Evolutionary conservation across 139 green algal genomes (phyloP).

Genomic region (Limnomonas spitsbergensis): DNA sequence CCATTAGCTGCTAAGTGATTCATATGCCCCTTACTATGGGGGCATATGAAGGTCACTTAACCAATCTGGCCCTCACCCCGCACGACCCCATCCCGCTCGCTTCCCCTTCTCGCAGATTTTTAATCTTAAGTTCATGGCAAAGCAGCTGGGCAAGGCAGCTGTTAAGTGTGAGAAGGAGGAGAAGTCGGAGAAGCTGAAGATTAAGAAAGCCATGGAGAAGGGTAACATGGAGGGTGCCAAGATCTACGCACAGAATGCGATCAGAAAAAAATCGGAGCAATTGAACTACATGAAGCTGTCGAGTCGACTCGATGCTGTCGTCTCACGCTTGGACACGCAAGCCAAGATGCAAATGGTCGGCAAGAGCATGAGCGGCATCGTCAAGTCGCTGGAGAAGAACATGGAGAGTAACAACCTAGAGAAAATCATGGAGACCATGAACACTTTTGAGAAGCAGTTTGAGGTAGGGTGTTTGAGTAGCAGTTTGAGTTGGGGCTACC

Average conservation of each 20-base stretch:
- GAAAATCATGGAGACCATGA: conserved; percentile 84
- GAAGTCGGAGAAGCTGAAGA: conserved; percentile 87
- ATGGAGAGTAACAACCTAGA: conserved; percentile 90
- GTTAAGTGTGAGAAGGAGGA: conserved; percentile 94
- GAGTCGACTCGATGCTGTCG: conserved; percentile 87
- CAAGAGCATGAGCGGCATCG: conserved; percentile 91
- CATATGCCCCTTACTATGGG: background rate
- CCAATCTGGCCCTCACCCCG: too few relatives aligned
- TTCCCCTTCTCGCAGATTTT: conserved; percentile 78
- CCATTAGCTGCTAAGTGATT: background rate
- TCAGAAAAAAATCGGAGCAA: conserved; percentile 68
- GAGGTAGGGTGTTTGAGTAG: conserved; percentile 36
- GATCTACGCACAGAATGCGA: conserved; percentile 72
- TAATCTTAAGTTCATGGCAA: conserved; percentile 91
- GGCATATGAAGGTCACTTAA: background rate
- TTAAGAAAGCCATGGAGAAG: conserved; percentile 94
- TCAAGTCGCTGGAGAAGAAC: conserved; percentile 85
- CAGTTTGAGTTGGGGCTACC: too few relatives aligned
- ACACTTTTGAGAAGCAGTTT: conserved; percentile 94
- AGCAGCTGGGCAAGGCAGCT: conserved; percentile 80
- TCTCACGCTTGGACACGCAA: conserved; percentile 87
- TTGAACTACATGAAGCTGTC: conserved; percentile 94
- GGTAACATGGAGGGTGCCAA: conserved; percentile 78
- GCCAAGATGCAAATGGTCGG: conserved; percentile 73
- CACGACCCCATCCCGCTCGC: background rate